Percentiles rank a stretch among this genome's conserved stretches.
phyloP scores from a whole-genome alignment of 257 asterid species.

The Prunella vulgaris region DNA sequence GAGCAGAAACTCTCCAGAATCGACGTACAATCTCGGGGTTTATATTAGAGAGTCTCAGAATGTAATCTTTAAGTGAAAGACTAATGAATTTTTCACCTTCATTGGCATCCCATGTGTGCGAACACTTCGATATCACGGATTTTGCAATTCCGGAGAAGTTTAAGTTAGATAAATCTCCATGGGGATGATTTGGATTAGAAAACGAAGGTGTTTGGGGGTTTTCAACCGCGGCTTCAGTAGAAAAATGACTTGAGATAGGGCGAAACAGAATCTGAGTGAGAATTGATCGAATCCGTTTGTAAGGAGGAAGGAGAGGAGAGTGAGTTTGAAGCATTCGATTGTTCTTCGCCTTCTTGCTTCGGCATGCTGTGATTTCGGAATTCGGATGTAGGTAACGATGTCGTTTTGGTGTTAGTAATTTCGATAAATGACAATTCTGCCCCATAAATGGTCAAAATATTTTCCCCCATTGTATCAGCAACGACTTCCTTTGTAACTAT shows the following conservation, averaged over 20 bases:
- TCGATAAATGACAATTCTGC: too few relatives aligned
- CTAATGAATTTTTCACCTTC: constrained; percentile 36
- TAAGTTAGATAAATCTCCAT: constrained; percentile 27
- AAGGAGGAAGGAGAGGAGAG: constrained; percentile 1
- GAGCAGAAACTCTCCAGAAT: constrained; percentile 62
- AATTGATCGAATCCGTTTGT: constrained; percentile 23
- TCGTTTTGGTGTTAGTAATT: neutral
- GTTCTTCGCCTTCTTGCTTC: neutral
- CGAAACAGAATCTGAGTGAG: constrained; percentile 4
- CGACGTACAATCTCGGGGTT: constrained; percentile 58
- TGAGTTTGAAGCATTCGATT: constrained; percentile 32
- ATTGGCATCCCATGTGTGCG: constrained; percentile 14
- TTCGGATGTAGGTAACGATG: neutral
- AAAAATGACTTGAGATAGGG: neutral
- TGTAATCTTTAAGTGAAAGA: constrained; percentile 40
- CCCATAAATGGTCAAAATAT: too few relatives aligned
- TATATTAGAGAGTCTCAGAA: constrained; percentile 48
- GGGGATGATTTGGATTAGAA: constrained; percentile 15
- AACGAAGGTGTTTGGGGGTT: constrained; percentile 14
- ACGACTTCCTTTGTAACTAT: too few relatives aligned
- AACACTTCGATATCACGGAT: constrained; percentile 37
- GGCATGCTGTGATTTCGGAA: neutral
- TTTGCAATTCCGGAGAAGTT: constrained; percentile 35
- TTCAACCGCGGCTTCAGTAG: constrained; percentile 11
- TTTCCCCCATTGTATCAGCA: too few relatives aligned